A percentile compares a stretch with the other conserved stretches of the same genome.
These are phyloP conservation scores for Phialophora chinensis DNA, from an alignment of 2,329 filamentous ascomycete genomes.

Conservation along the genomic window DNA sequence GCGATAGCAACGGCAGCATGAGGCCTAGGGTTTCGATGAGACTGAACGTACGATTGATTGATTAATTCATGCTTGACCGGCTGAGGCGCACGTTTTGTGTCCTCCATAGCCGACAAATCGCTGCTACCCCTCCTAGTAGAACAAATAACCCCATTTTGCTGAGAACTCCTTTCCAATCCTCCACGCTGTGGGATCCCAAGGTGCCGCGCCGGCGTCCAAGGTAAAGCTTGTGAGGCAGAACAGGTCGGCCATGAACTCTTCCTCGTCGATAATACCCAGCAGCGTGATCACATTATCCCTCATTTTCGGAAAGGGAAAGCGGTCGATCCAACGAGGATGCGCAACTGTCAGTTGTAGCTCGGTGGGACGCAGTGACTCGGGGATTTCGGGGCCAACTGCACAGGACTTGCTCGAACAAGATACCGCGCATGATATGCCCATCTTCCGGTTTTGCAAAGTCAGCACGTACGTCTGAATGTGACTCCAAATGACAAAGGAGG, in stretches of 20 bases:
- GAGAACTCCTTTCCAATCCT: constrained; percentile 67
- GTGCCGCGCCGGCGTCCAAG: constrained; percentile 41
- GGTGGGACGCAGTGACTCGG: constrained; percentile 19
- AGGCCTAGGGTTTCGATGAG: background rate
- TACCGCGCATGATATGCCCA: constrained; percentile 22
- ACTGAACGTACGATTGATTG: background rate
- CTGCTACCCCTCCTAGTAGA: constrained; percentile 46
- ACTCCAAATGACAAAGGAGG: background rate
- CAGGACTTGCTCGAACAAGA: constrained; percentile 7
- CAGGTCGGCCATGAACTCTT: constrained; percentile 47
- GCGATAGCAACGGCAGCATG: constrained; percentile 14
- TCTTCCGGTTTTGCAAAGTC: constrained; percentile 7
- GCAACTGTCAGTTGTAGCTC: constrained; percentile 19
- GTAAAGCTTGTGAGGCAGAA: constrained; percentile 45
- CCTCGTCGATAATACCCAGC: constrained; percentile 44
- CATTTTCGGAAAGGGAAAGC: constrained; percentile 51
- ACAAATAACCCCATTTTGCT: constrained; percentile 92
- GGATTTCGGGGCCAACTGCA: constrained; percentile 18
- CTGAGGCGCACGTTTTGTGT: background rate
- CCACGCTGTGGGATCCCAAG: constrained; percentile 47
- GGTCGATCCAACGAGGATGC: constrained; percentile 47
- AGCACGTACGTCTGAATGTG: background rate
- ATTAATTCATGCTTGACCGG: background rate
- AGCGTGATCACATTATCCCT: constrained; percentile 47
- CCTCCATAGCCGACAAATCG: background rate